These are phyloP conservation scores for Chaetomium fimeti DNA, from an alignment of 495 filamentous ascomycete genomes.

Conservation along the genomic window DNA sequence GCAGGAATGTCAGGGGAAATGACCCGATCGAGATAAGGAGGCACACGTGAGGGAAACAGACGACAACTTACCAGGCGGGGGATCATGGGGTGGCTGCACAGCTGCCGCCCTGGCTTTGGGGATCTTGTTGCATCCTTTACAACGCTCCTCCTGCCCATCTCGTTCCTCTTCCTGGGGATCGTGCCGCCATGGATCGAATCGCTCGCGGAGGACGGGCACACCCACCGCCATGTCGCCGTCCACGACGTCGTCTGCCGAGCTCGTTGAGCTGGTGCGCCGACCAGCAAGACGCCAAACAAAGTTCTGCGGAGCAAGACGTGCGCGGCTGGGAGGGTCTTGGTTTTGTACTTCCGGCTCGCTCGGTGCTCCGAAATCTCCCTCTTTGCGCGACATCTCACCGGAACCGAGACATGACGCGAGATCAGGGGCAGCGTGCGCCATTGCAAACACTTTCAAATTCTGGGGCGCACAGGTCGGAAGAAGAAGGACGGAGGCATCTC, in stretches of 20 bases:
- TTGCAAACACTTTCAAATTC: constrained; percentile 30
- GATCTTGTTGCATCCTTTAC: constrained; percentile 38
- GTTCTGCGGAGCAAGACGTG: constrained; percentile 26
- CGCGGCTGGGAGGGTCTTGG: constrained; percentile 6
- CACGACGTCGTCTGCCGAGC: constrained; percentile 10
- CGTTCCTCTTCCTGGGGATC: constrained; percentile 21
- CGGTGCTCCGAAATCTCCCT: constrained; percentile 27
- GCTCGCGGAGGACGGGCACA: constrained; percentile 30
- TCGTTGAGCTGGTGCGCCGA: constrained; percentile 21
- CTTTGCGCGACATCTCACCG: constrained; percentile 22
- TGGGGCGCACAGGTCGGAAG: constrained; percentile 38
- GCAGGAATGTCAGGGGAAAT: not conserved
- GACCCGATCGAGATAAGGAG: constrained; percentile 8
- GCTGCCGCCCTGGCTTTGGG: constrained; percentile 28
- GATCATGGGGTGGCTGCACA: constrained; percentile 11
- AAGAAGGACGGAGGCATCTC: constrained; percentile 41
- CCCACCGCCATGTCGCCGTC: constrained; percentile 31
- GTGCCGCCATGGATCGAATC: constrained; percentile 36
- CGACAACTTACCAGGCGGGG: constrained; percentile 28
- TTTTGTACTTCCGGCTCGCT: constrained; percentile 27
- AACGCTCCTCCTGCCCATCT: constrained; percentile 18
- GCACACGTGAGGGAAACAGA: constrained; percentile 12
- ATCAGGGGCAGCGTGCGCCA: constrained; percentile 35
- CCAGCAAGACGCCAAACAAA: constrained; percentile 37
- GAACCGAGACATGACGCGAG: constrained; percentile 36